These are phyloP conservation scores for Aspergillus ostianus DNA, from an alignment of 495 filamentous ascomycete species.

Conservation along the genomic window DNA sequence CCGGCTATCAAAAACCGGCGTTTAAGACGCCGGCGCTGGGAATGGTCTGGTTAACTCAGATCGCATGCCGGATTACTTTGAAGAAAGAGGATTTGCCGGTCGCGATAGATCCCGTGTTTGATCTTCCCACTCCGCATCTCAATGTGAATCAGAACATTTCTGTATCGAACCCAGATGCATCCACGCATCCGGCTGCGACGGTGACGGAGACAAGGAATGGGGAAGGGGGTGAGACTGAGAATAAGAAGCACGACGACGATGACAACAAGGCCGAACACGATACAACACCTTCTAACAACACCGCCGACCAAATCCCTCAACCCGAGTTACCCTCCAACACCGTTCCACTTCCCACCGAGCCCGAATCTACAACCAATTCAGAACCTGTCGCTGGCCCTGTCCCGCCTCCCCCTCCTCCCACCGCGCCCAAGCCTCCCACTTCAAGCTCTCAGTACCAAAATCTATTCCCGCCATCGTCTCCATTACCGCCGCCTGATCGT, in stretches of 20 bases:
- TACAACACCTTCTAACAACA: neutral
- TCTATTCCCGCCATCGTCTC: neutral
- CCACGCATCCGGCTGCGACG: neutral
- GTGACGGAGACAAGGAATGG: neutral
- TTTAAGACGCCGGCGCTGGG: constrained; percentile 86
- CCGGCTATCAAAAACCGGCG: constrained; percentile 13
- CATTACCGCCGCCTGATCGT: constrained; percentile 19
- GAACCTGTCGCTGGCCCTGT: neutral
- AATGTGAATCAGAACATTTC: neutral
- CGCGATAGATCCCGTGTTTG: neutral
- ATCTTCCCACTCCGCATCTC: neutral
- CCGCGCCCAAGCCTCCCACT: neutral
- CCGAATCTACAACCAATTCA: neutral
- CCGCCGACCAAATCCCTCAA: neutral
- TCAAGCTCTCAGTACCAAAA: neutral
- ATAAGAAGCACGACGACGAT: neutral
- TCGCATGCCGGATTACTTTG: constrained; percentile 77
- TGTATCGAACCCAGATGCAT: neutral
- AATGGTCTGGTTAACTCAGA: constrained; percentile 85
- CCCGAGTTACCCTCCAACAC: neutral
- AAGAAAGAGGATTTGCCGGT: constrained; percentile 50
- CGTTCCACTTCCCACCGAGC: neutral
- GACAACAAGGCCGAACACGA: neutral
- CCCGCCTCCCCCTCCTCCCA: neutral
- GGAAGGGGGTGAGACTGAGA: neutral